Evolutionary conservation across 2,329 filamentous ascomycete species (phyloP).

Genomic region (Trichoderma harzianum): DNA sequence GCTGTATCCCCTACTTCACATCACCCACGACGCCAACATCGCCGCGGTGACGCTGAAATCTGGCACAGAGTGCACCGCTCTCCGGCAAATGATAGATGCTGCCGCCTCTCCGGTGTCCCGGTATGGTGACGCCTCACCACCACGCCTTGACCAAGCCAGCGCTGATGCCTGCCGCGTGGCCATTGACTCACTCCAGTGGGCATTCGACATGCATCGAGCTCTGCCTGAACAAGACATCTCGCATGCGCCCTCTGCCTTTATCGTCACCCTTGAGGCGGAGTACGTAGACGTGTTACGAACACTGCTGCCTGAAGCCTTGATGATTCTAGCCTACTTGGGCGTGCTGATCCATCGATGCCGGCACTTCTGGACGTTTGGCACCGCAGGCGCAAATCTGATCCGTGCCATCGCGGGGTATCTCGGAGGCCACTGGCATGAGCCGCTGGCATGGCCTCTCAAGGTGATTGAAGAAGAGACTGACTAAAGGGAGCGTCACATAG

Average conservation of each 20-base stretch:
- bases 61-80: conserved; percentile 28
- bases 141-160: conserved; percentile 25
- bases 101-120: conserved; percentile 29
- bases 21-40: conserved; percentile 21
- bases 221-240: conserved; percentile 25
- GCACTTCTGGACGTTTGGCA: conserved; percentile 39
- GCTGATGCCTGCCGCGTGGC: conserved; percentile 31
- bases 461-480: conserved; percentile 29
- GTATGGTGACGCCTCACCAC: conserved; percentile 24
- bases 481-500: conserved; percentile 16
- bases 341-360: conserved; percentile 44
- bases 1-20: conserved; percentile 29
- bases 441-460: conserved; percentile 34
- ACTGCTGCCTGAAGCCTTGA: conserved; percentile 40
- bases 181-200: conserved; percentile 31
- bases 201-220: conserved; percentile 32
- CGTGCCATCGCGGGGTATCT: conserved; percentile 32
- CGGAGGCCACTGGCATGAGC: conserved; percentile 33
- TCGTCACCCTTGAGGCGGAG: conserved; percentile 30
- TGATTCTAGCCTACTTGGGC: conserved; percentile 49
- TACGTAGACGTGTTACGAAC: conserved; percentile 36
- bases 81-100: conserved; percentile 19
- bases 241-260: conserved; percentile 34
- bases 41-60: background rate
- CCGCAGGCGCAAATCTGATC: conserved; percentile 32